Evolutionary conservation across 352 stramenopile genomes (phyloP).

Genomic region (Blastocystis sp.): DNA sequence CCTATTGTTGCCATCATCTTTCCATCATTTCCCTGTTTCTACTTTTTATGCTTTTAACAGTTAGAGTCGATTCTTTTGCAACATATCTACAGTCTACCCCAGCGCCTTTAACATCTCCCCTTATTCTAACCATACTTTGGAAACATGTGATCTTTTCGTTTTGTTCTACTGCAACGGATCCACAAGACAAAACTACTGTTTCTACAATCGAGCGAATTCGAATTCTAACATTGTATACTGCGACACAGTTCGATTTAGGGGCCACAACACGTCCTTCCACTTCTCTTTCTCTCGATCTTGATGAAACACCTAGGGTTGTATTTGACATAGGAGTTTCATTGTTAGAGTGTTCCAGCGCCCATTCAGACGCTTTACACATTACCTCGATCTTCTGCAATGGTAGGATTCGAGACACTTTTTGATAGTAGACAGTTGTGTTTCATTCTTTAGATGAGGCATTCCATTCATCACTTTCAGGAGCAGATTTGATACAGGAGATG

Average conservation of each 20-base stretch:
- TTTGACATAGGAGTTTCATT: not conserved
- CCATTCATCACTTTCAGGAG: not conserved
- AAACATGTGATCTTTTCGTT: not conserved
- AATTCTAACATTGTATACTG: not conserved
- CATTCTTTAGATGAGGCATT: not conserved
- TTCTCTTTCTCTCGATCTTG: not conserved
- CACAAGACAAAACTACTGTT: not conserved
- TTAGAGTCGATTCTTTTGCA: not conserved
- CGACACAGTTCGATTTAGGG: not conserved
- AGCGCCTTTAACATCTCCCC: not conserved
- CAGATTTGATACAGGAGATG: not conserved
- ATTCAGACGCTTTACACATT: not conserved
- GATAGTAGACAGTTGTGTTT: not conserved
- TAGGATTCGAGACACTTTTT: not conserved
- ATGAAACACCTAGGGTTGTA: not conserved
- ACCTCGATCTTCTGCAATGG: not conserved
- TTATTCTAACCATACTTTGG: not conserved
- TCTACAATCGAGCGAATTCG: not conserved
- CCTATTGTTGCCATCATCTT: not conserved
- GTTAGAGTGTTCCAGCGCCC: not conserved
- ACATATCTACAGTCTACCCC: not conserved
- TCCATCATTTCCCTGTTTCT: constrained; percentile 2
- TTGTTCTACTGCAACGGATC: not conserved
- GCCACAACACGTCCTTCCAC: not conserved
- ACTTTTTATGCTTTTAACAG: not conserved